These are phyloP conservation scores for Mortierella sp. DNA, from an alignment of 371 early-diverging fungal species.

Conservation along the genomic window DNA sequence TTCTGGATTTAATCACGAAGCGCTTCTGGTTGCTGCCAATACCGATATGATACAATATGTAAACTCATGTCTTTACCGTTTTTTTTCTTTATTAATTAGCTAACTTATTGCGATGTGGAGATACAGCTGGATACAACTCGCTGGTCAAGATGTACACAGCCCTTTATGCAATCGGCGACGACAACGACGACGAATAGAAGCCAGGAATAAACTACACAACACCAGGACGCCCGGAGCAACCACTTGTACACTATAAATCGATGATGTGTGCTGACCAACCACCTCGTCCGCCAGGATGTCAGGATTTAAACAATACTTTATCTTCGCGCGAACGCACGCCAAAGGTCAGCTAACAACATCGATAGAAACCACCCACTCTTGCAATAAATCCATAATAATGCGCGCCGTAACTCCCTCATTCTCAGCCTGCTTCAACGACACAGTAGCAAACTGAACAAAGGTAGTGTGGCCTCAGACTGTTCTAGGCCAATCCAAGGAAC, in stretches of 20 bases:
- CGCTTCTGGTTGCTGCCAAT: not conserved
- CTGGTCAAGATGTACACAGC: slow-evolving; percentile 90
- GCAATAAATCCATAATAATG: slow-evolving; percentile 14
- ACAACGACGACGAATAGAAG: slow-evolving; percentile 32
- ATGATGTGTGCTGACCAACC: not conserved
- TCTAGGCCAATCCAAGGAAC: not conserved
- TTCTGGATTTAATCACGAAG: not conserved
- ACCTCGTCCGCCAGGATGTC: not conserved
- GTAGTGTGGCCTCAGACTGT: not conserved
- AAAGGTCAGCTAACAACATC: not conserved
- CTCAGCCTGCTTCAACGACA: not conserved
- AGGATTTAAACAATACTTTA: not conserved
- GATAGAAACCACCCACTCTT: not conserved
- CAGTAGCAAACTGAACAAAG: not conserved
- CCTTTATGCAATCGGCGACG: slow-evolving; percentile 71
- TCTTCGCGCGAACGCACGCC: not conserved
- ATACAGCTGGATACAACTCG: slow-evolving; percentile 88
- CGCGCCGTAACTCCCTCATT: not conserved
- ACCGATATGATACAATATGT: not conserved
- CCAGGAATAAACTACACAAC: not conserved
- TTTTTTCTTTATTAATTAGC: slow-evolving; percentile 60
- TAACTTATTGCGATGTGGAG: slow-evolving; percentile 90
- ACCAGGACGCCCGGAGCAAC: slow-evolving; percentile 12
- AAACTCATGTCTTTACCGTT: not conserved
- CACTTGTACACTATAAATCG: slow-evolving; percentile 13